These are phyloP conservation scores for Penicillium diatomitis DNA, from an alignment of 495 filamentous ascomycete genomes.

Conservation along the genomic window DNA sequence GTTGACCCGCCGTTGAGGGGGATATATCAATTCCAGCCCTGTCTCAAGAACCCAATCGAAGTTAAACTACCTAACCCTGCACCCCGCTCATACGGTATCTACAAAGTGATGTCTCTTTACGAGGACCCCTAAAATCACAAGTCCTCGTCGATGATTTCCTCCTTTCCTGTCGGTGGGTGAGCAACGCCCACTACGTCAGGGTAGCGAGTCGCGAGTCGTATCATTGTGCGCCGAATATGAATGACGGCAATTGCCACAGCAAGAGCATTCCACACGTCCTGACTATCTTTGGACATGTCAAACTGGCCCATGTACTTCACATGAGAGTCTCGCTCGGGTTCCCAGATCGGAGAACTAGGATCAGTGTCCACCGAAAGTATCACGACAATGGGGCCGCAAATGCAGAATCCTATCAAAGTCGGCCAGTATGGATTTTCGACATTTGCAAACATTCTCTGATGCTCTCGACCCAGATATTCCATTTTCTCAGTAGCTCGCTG, in stretches of 20 bases:
- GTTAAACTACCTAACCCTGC: too few relatives aligned
- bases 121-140: not conserved
- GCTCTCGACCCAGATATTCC: constrained; percentile 17
- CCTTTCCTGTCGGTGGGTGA: not conserved
- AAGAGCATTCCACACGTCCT: constrained; percentile 43
- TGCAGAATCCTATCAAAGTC: constrained; percentile 29
- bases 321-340: constrained; percentile 3
- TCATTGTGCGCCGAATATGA: constrained; percentile 28
- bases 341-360: constrained; percentile 8
- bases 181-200: not conserved
- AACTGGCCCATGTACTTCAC: constrained; percentile 28
- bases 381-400: constrained; percentile 34
- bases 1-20: too few relatives aligned
- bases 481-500: constrained; percentile 21
- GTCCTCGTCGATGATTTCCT: constrained; percentile 3
- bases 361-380: constrained; percentile 30
- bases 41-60: too few relatives aligned
- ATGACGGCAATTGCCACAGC: constrained; percentile 33
- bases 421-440: constrained; percentile 7
- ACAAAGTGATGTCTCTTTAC: not conserved
- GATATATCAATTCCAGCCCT: too few relatives aligned
- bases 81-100: too few relatives aligned
- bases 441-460: constrained; percentile 6
- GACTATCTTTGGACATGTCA: constrained; percentile 27
- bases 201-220: constrained; percentile 15